Evolutionary conservation across 371 early-diverging fungal genomes (phyloP).

Genomic region (Smittium culicis): DNA sequence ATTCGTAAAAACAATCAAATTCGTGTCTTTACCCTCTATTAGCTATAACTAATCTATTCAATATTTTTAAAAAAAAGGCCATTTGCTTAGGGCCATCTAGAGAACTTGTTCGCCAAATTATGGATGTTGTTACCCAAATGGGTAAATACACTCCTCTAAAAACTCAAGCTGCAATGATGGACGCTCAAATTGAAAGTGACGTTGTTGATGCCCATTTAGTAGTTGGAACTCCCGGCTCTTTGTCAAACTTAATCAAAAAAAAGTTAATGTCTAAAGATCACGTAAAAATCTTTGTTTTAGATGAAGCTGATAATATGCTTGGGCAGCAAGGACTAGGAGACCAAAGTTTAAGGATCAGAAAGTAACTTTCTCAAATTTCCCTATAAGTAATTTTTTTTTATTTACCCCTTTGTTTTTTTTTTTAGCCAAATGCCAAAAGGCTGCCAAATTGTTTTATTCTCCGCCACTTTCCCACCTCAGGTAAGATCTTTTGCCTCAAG

Average conservation of each 20-base stretch:
- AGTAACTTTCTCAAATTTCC: slow-evolving; percentile 16
- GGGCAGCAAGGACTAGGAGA: slow-evolving; percentile 77
- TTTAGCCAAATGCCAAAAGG: slow-evolving; percentile 36
- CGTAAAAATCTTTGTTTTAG: slow-evolving; percentile 69
- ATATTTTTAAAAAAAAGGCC: slow-evolving; percentile 30
- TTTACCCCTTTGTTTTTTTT: slow-evolving; percentile 24
- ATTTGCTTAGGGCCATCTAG: slow-evolving; percentile 93
- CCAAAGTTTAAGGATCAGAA: slow-evolving; percentile 65
- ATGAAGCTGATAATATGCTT: slow-evolving; percentile 92
- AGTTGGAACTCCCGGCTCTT: slow-evolving; percentile 94
- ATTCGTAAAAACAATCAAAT: neutral
- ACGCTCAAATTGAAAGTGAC: slow-evolving; percentile 34
- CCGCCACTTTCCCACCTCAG: slow-evolving; percentile 85
- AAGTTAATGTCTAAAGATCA: slow-evolving; percentile 39
- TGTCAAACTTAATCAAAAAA: slow-evolving; percentile 51
- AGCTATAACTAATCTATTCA: too few species aligned
- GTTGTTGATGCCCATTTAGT: slow-evolving; percentile 63
- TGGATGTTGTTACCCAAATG: slow-evolving; percentile 79
- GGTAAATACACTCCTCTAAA: slow-evolving; percentile 68
- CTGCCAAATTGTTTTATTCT: slow-evolving; percentile 83
- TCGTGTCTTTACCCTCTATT: too few species aligned
- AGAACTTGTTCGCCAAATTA: slow-evolving; percentile 93
- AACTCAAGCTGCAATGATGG: slow-evolving; percentile 63
- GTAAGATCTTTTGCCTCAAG: slow-evolving; percentile 62
- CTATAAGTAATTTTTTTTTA: slow-evolving; percentile 18